These are phyloP conservation scores for Citrullus colocynthis DNA, from an alignment of 306 rosid species.

Conservation along the genomic window DNA sequence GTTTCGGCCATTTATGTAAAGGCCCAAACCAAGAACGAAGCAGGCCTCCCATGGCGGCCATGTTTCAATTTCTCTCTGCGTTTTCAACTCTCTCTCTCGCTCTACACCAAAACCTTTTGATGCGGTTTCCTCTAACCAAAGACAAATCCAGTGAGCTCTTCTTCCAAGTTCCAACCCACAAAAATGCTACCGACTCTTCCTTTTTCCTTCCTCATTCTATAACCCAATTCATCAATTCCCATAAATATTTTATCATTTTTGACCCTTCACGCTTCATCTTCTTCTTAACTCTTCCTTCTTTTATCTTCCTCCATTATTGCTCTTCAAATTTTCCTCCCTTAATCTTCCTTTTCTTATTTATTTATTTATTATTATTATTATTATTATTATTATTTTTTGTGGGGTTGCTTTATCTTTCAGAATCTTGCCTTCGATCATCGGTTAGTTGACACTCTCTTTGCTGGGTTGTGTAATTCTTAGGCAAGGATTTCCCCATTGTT, in stretches of 20 bases:
- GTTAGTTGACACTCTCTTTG: background rate
- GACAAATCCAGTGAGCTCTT: background rate
- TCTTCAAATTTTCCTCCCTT: background rate
- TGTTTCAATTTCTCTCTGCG: background rate
- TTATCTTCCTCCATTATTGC: constrained; percentile 6
- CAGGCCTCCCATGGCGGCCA: constrained; percentile 11
- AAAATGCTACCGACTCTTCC: background rate
- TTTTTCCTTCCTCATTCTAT: background rate
- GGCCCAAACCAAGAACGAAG: constrained; percentile 9
- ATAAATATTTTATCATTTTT: constrained; percentile 1
- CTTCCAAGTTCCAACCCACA: background rate
- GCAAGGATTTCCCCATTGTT: background rate
- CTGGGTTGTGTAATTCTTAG: background rate
- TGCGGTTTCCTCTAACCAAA: background rate
- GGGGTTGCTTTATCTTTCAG: constrained; percentile 1
- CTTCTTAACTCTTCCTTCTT: background rate
- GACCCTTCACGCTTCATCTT: background rate
- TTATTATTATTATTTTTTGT: no score
- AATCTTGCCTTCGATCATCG: constrained; percentile 11
- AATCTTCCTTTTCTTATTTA: background rate
- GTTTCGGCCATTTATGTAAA: background rate
- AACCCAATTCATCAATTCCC: constrained; percentile 1
- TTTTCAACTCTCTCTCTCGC: background rate
- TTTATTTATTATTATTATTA: no score
- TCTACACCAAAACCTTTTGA: background rate